Evolutionary conservation across 2,329 filamentous ascomycete genomes (phyloP).

Genomic region (Emmonsia crescens): DNA sequence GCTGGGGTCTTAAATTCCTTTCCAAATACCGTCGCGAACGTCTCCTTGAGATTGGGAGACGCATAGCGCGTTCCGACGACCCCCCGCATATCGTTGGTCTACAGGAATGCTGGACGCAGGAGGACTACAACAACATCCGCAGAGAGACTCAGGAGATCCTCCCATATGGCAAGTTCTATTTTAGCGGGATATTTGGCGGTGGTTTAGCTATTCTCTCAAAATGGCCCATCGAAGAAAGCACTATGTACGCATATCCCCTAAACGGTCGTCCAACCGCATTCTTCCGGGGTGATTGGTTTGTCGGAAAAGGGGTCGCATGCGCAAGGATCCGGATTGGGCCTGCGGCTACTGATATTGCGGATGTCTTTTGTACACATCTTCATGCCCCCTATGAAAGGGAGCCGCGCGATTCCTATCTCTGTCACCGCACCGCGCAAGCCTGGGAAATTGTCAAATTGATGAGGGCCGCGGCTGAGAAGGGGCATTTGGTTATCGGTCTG

Average conservation of each 20-base stretch:
- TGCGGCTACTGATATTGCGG: slow-evolving; percentile 54
- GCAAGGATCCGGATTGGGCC: slow-evolving; percentile 65
- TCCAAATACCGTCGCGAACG: slow-evolving; percentile 67
- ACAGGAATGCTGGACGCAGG: slow-evolving; percentile 86
- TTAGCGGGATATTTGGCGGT: slow-evolving; percentile 76
- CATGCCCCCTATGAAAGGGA: slow-evolving; percentile 81
- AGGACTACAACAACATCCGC: slow-evolving; percentile 72
- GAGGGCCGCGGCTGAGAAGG: slow-evolving; percentile 65
- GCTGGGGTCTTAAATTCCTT: slow-evolving; percentile 89
- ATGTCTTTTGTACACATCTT: slow-evolving; percentile 87
- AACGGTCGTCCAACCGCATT: slow-evolving; percentile 91
- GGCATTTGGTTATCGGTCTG: slow-evolving; percentile 72
- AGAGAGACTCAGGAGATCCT: slow-evolving; percentile 61
- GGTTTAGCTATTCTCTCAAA: slow-evolving; percentile 79
- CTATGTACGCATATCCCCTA: slow-evolving; percentile 77
- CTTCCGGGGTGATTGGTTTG: slow-evolving; percentile 90
- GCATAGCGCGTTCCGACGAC: slow-evolving; percentile 57
- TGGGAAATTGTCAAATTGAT: slow-evolving; percentile 93
- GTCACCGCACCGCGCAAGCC: slow-evolving; percentile 81
- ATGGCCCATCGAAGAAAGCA: slow-evolving; percentile 86
- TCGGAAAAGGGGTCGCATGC: slow-evolving; percentile 85
- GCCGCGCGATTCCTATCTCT: slow-evolving; percentile 72
- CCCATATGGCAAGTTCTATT: slow-evolving; percentile 88
- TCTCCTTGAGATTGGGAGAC: slow-evolving; percentile 70
- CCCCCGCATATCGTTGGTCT: slow-evolving; percentile 78